phyloP scores from a whole-genome alignment of 2,329 filamentous ascomycete genomes.

The Aspergillus versicolor region DNA sequence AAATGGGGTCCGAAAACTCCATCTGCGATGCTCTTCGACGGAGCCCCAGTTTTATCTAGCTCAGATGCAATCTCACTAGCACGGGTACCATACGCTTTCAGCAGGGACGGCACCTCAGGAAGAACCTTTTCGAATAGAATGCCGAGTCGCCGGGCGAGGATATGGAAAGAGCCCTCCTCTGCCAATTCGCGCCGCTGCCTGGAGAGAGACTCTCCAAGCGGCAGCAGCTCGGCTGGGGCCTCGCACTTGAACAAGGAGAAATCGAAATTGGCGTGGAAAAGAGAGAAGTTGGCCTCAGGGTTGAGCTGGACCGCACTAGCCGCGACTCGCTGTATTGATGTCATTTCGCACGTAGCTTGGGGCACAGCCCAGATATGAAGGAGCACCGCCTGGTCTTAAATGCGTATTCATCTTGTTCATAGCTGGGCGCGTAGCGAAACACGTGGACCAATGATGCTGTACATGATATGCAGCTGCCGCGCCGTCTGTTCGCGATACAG shows the following conservation, averaged over 20 bases:
- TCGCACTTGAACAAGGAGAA: conserved; percentile 44
- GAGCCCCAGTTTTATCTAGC: neutral
- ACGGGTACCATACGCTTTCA: conserved; percentile 23
- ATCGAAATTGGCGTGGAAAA: conserved; percentile 42
- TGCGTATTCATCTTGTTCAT: neutral
- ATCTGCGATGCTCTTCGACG: conserved; percentile 1
- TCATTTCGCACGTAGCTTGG: neutral
- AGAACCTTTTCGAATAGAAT: conserved; percentile 38
- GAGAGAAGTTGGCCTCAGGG: conserved; percentile 9
- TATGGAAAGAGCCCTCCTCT: conserved; percentile 39
- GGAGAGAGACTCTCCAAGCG: conserved; percentile 32
- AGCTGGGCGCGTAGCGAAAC: too few relatives aligned
- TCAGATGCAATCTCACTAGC: conserved; percentile 10
- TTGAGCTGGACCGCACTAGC: conserved; percentile 2
- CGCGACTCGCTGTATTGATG: conserved; percentile 7
- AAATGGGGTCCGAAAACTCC: conserved; percentile 10
- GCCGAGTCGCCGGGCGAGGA: conserved; percentile 41
- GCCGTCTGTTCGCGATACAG: too few relatives aligned
- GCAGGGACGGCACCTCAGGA: conserved; percentile 33
- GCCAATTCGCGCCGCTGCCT: conserved; percentile 31
- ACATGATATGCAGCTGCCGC: too few relatives aligned
- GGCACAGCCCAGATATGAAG: too few relatives aligned
- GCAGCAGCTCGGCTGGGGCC: conserved; percentile 39
- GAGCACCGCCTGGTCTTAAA: too few relatives aligned
- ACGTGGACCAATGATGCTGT: too few relatives aligned